Evolutionary conservation across 2,329 filamentous ascomycete species (phyloP), one percentile per base, ranked within the genome.

Genomic region (Colletotrichum endophyticum): DNA sequence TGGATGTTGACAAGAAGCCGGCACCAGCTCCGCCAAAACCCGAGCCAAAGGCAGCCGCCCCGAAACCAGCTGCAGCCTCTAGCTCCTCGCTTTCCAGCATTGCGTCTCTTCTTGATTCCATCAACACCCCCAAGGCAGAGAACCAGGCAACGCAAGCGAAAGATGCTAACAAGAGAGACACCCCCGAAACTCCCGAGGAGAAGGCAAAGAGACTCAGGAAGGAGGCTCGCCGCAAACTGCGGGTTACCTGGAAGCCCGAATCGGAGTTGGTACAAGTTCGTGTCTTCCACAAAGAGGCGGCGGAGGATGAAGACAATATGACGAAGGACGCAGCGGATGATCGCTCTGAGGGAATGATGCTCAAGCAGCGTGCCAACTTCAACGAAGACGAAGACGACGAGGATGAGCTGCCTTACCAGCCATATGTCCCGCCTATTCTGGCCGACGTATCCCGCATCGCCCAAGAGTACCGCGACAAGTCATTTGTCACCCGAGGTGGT

Each of bases 281-380:
- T 78, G 86, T 93, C 66, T 96, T 96, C 84, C 91, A 92, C 71
- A 94, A 95, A 80, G 93, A 95, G 77, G 92, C 91, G 2, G 89
- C 91, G 2, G 94, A 96, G 81, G 93, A 95, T 79, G 89, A 92
- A 73, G 88, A 89, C 72, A 94, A 92, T 80, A 92, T 95, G 89
- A 90, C 93, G 56, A 91, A 92, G 66, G 94, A 96, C 83, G 93
- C 93, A 6, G 90, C 91, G 34, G 94, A 96, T 81, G 93, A 95
- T 80, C 92, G 92, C 66, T 92, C 92, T 7, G 95, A 95, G 81
- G 93, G 94, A 66, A 92, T 94, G 87, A 92, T 94, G 79, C 85
- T 93, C 69, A 93, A 92, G 80, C 88, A 89, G 78, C 87, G 89
- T n/a, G 84, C 82, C 25, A 77, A 82, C 62, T 85, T 88, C 9